Conservation (phyloP, 2,329 filamentous ascomycete species). For the Fusarium illudens region DNA sequence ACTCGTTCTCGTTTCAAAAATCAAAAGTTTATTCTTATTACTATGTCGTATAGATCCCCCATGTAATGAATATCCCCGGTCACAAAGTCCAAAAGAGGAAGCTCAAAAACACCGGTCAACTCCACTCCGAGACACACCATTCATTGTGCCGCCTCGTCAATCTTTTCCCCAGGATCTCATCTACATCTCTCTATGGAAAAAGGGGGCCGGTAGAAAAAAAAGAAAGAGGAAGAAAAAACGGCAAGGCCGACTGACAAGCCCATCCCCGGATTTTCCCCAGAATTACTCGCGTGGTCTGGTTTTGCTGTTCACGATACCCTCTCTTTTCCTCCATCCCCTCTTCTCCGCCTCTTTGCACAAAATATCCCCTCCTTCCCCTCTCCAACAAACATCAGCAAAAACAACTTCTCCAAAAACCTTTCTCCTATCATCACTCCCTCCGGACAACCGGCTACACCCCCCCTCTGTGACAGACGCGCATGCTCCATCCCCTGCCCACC, state of each 20-base stretch:
- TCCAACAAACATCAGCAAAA: not conserved
- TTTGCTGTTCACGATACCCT: not conserved
- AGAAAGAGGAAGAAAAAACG: not conserved
- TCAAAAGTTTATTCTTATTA: not conserved
- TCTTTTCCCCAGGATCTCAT: conserved; percentile 1
- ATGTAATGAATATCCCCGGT: not conserved
- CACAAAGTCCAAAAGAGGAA: not conserved
- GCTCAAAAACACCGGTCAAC: not conserved
- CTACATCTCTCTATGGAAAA: not conserved
- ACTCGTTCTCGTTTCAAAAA: not conserved
- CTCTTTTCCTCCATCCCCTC: not conserved
- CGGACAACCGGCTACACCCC: conserved; percentile 14
- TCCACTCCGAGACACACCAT: not conserved
- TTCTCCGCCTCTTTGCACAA: conserved; percentile 1
- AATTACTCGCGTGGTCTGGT: not conserved
- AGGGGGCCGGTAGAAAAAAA: not conserved
- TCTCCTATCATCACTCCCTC: not conserved
- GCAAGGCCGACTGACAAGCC: not conserved
- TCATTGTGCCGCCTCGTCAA: not conserved
- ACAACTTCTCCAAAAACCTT: not conserved
- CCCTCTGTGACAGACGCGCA: not conserved
- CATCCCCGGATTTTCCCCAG: not conserved
- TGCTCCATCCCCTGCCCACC: not conserved
- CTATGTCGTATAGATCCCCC: not conserved
- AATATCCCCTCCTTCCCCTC: not conserved